Percentiles rank a stretch among this genome's conserved stretches.
Conservation (phyloP, 768 basidiomycete species). For the Jaapia argillacea region DNA sequence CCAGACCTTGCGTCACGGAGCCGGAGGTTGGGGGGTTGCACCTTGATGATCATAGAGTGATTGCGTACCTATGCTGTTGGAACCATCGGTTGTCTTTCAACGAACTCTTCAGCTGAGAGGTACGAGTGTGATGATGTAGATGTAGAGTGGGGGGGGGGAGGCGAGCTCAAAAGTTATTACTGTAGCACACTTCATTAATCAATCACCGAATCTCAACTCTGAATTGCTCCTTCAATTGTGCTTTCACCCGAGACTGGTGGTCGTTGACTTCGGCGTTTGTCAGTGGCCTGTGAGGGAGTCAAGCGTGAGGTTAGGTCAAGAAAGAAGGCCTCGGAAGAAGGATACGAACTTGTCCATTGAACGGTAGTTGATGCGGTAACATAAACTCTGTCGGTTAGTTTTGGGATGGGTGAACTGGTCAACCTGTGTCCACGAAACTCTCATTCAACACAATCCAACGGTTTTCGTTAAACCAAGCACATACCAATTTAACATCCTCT, state of each 20-base stretch:
- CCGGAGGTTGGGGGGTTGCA: too few species aligned
- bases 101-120: too few species aligned
- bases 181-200: slow-evolving; percentile 28
- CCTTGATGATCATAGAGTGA: slow-evolving; percentile 17
- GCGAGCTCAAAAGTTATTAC: too few species aligned
- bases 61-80: too few species aligned
- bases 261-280: slow-evolving; percentile 83
- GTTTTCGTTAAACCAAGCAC: slow-evolving; percentile 13
- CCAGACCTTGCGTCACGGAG: too few species aligned
- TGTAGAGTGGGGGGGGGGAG: too few species aligned
- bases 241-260: slow-evolving; percentile 57
- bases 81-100: too few species aligned
- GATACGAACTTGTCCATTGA: slow-evolving; percentile 92
- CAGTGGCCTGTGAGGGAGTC: slow-evolving; percentile 46
- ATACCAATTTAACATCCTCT: slow-evolving; percentile 80
- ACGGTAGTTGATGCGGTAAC: slow-evolving; percentile 89
- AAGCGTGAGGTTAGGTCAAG: background rate
- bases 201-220: slow-evolving; percentile 78
- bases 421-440: slow-evolving; percentile 42
- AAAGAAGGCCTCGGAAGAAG: background rate
- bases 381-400: slow-evolving; percentile 66
- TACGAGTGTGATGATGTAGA: too few species aligned
- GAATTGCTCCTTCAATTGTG: slow-evolving; percentile 47
- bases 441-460: background rate
- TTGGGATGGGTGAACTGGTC: slow-evolving; percentile 89